These are phyloP conservation scores for Lentinula boryana DNA, from an alignment of 768 basidiomycete species.

Conservation along the genomic window DNA sequence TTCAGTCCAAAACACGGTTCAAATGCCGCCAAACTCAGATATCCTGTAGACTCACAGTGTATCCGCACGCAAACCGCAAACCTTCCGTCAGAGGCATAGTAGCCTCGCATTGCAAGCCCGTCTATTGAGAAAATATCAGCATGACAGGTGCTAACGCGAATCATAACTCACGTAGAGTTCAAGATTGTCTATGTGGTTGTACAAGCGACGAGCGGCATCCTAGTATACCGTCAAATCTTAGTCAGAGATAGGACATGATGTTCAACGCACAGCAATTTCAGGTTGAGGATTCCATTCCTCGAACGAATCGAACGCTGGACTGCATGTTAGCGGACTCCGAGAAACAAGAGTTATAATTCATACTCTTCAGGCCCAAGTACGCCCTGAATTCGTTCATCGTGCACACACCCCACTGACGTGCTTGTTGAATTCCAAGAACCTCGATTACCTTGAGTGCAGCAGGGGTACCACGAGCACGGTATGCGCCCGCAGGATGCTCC, in stretches of 20 bases:
- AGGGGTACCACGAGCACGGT: slow-evolving; percentile 65
- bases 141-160: background rate
- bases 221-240: slow-evolving; percentile 18
- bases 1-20: background rate
- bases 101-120: slow-evolving; percentile 70
- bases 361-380: slow-evolving; percentile 68
- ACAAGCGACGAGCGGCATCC: slow-evolving; percentile 60
- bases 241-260: background rate
- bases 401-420: slow-evolving; percentile 65
- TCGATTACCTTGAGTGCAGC: slow-evolving; percentile 62
- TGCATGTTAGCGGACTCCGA: slow-evolving; percentile 8
- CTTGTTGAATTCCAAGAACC: slow-evolving; percentile 61
- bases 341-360: slow-evolving; percentile 11
- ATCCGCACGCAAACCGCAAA: slow-evolving; percentile 76
- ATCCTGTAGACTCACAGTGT: slow-evolving; percentile 33
- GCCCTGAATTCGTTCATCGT: slow-evolving; percentile 72
- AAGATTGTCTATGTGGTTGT: slow-evolving; percentile 69
- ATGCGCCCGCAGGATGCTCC: slow-evolving; percentile 52
- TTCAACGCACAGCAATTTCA: slow-evolving; percentile 41
- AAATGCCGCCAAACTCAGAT: background rate
- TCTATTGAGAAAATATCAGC: slow-evolving; percentile 1
- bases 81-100: slow-evolving; percentile 59
- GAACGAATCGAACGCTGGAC: slow-evolving; percentile 54
- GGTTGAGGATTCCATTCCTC: slow-evolving; percentile 67
- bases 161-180: slow-evolving; percentile 59